Percentiles rank a stretch among this genome's conserved stretches.
Conservation (phyloP, 495 filamentous ascomycete genomes). For the Aspergillus homomorphus region DNA sequence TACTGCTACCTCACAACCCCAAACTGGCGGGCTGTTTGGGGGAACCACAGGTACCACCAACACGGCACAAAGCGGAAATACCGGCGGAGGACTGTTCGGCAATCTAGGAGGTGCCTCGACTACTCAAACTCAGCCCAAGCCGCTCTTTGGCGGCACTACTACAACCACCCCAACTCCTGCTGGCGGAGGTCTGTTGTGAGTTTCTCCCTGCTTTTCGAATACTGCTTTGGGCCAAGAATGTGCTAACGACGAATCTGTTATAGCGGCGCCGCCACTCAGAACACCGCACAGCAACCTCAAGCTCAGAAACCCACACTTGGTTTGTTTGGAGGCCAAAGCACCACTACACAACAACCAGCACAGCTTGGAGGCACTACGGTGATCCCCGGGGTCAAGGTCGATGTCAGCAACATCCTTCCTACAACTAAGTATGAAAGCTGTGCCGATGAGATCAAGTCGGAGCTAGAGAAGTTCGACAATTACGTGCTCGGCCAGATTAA, state of each 20-base stretch:
- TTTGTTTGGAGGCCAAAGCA: constrained; percentile 36
- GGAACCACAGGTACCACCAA: constrained; percentile 39
- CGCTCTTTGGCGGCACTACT: constrained; percentile 33
- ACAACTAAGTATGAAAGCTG: constrained; percentile 91
- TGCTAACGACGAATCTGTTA: constrained; percentile 17
- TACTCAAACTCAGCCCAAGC: constrained; percentile 37
- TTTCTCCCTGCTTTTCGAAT: constrained; percentile 6
- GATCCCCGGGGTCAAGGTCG: constrained; percentile 69
- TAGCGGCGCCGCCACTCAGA: constrained; percentile 26
- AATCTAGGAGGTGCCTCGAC: constrained; percentile 30
- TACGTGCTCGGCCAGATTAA: constrained; percentile 68
- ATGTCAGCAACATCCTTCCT: constrained; percentile 68
- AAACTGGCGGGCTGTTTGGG: constrained; percentile 44
- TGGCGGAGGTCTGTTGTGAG: constrained; percentile 52
- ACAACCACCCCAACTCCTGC: constrained; percentile 28
- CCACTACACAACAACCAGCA: constrained; percentile 45
- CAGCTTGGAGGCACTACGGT: constrained; percentile 45
- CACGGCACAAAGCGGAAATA: constrained; percentile 31
- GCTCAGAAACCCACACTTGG: constrained; percentile 39
- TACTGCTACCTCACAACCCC: constrained; percentile 44
- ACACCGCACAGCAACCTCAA: constrained; percentile 35
- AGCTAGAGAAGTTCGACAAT: constrained; percentile 71
- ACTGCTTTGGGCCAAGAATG: constrained; percentile 3
- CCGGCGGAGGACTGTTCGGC: constrained; percentile 36
- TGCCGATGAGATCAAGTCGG: constrained; percentile 72